These are phyloP conservation scores for Rhododendron molle DNA, from an alignment of 148 eudicot genomes.

Conservation along the genomic window DNA sequence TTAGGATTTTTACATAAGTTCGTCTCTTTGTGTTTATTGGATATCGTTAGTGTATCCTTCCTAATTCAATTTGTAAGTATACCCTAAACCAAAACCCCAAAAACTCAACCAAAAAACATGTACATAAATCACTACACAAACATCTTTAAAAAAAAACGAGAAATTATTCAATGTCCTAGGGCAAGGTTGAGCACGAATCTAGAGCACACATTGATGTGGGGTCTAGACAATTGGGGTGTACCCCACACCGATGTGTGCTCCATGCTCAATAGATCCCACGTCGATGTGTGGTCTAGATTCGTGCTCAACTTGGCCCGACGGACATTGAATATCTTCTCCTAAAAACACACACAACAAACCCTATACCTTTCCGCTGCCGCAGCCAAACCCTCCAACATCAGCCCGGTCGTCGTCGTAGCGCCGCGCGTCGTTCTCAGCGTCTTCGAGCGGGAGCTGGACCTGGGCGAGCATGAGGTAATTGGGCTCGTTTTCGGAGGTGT, in stretches of 20 bases:
- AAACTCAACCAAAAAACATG: background rate
- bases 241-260: too few species aligned
- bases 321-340: too few species aligned
- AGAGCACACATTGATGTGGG: too few species aligned
- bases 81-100: background rate
- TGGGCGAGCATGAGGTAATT: conserved; percentile 86
- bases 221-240: too few species aligned
- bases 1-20: too few species aligned
- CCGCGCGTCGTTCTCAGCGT: conserved; percentile 64
- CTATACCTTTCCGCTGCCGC: conserved; percentile 66
- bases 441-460: conserved; percentile 81
- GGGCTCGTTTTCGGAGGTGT: conserved; percentile 75
- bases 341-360: background rate
- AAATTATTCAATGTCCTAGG: too few species aligned
- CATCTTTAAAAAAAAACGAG: background rate
- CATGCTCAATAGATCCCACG: too few species aligned
- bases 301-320: too few species aligned
- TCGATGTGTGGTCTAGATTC: too few species aligned
- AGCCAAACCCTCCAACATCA: conserved; percentile 73
- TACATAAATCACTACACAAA: background rate
- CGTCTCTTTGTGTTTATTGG: too few species aligned
- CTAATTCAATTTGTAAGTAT: background rate
- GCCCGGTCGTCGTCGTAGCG: conserved; percentile 62
- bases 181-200: too few species aligned
- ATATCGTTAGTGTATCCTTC: background rate